phyloP scores from a whole-genome alignment of 2,329 filamentous ascomycete genomes.

The Fragosphaeria purpurea region DNA sequence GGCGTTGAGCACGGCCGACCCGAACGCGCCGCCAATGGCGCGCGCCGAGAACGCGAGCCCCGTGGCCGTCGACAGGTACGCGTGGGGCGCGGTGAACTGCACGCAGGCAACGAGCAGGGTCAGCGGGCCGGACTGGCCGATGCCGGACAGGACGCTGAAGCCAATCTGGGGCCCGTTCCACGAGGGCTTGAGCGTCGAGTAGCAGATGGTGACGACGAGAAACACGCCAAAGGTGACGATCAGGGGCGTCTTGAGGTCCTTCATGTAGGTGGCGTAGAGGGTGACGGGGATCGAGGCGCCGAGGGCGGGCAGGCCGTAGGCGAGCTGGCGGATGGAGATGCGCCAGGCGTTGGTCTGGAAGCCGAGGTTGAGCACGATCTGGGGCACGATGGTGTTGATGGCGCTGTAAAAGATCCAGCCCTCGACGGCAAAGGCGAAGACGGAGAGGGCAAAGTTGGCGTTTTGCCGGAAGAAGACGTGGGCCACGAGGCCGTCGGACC shows the following conservation, averaged over 20 bases:
- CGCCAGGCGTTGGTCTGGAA: constrained; percentile 35
- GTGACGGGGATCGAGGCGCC: constrained; percentile 32
- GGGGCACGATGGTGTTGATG: constrained; percentile 39
- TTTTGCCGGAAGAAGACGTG: constrained; percentile 45
- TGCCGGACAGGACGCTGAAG: constrained; percentile 35
- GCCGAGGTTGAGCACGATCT: constrained; percentile 38
- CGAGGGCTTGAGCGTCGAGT: constrained; percentile 31
- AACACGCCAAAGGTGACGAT: constrained; percentile 36
- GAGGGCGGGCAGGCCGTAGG: constrained; percentile 30
- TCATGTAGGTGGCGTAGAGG: constrained; percentile 36
- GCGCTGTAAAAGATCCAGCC: constrained; percentile 49
- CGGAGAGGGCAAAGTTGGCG: constrained; percentile 43
- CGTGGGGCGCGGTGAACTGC: constrained; percentile 43
- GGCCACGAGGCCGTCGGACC: constrained; percentile 42
- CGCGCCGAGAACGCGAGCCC: constrained; percentile 42
- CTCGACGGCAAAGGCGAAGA: constrained; percentile 47
- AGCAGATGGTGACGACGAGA: constrained; percentile 35
- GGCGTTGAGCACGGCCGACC: constrained; percentile 39
- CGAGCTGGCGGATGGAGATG: constrained; percentile 38
- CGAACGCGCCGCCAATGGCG: constrained; percentile 43
- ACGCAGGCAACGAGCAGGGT: constrained; percentile 39
- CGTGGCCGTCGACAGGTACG: constrained; percentile 41
- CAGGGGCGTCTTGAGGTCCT: constrained; percentile 37
- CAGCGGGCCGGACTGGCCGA: constrained; percentile 39
- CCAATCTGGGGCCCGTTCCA: constrained; percentile 36